A percentile compares a stretch with the other conserved stretches of the same genome.
Conservation (phyloP, 805 yeast genomes). For the Nakazawaea peltata region DNA sequence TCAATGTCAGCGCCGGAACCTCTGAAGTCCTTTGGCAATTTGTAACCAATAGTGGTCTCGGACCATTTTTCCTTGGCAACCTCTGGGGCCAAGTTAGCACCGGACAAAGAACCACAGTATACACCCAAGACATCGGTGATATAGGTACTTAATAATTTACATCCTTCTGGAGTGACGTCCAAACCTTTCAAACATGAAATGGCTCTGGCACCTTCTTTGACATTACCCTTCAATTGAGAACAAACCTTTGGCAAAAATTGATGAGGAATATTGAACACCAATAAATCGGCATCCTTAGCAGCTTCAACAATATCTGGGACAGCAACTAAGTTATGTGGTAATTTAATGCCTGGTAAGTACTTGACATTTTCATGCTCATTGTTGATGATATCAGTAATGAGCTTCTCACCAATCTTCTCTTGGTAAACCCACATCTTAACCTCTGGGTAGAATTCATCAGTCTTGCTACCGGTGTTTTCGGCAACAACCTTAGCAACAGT, state of each 20-base stretch:
- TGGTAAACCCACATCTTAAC: slow-evolving; percentile 98
- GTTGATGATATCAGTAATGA: slow-evolving; percentile 87
- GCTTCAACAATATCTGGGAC: slow-evolving; percentile 76
- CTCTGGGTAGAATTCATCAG: slow-evolving; percentile 58
- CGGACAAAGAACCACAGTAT: slow-evolving; percentile 93
- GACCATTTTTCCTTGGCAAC: slow-evolving; percentile 95
- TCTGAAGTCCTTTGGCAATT: slow-evolving; percentile 58
- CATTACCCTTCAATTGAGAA: slow-evolving; percentile 67
- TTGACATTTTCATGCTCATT: slow-evolving; percentile 87
- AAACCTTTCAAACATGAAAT: slow-evolving; percentile 95
- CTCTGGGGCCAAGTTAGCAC: slow-evolving; percentile 96
- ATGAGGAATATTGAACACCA: slow-evolving; percentile 94
- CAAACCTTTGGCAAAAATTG: slow-evolving; percentile 82
- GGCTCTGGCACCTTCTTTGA: slow-evolving; percentile 69
- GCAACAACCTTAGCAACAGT: slow-evolving; percentile 94
- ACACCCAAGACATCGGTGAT: slow-evolving; percentile 77
- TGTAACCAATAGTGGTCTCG: slow-evolving; percentile 94
- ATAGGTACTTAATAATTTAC: slow-evolving; percentile 71
- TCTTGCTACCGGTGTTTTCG: slow-evolving; percentile 71
- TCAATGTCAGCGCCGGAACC: slow-evolving; percentile 70
- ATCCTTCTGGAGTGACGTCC: slow-evolving; percentile 80
- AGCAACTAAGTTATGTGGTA: slow-evolving; percentile 84
- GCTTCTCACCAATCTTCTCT: slow-evolving; percentile 70
- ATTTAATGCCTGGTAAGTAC: slow-evolving; percentile 80
- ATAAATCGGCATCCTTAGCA: slow-evolving; percentile 73